A percentile compares a stretch with the other conserved stretches of the same genome.
Conservation (phyloP, 1,284 basidiomycete species). For the Marasmius tenuissimus region DNA sequence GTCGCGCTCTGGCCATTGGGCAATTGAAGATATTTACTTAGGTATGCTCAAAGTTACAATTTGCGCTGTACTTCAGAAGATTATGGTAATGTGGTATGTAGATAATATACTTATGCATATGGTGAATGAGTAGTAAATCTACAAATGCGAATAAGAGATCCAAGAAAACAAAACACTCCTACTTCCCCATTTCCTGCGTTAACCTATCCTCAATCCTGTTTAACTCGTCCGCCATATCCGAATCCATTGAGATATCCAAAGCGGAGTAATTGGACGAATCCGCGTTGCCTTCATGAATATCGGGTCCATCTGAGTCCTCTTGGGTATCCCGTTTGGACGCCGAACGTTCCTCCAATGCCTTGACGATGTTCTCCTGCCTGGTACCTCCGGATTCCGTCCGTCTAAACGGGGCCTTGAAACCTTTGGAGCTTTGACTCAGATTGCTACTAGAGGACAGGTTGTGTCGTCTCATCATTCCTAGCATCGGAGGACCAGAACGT, state of each 20-base stretch:
- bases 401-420: background rate
- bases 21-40: no score
- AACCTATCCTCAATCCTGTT: background rate
- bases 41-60: no score
- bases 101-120: no score
- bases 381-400: background rate
- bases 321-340: background rate
- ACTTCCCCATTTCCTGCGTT: background rate
- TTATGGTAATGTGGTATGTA: no score
- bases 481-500: background rate
- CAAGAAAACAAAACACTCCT: background rate
- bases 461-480: background rate
- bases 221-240: background rate
- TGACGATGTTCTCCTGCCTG: background rate
- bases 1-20: no score
- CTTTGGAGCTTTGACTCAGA: background rate
- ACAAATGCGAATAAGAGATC: background rate
- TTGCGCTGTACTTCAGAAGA: no score
- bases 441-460: background rate
- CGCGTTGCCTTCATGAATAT: background rate
- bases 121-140: background rate
- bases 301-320: background rate
- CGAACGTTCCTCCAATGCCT: background rate
- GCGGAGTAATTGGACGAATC: background rate
- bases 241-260: constrained; percentile 1